phyloP scores from a whole-genome alignment of 257 asterid genomes.

The Dorcoceras hygrometricum region DNA sequence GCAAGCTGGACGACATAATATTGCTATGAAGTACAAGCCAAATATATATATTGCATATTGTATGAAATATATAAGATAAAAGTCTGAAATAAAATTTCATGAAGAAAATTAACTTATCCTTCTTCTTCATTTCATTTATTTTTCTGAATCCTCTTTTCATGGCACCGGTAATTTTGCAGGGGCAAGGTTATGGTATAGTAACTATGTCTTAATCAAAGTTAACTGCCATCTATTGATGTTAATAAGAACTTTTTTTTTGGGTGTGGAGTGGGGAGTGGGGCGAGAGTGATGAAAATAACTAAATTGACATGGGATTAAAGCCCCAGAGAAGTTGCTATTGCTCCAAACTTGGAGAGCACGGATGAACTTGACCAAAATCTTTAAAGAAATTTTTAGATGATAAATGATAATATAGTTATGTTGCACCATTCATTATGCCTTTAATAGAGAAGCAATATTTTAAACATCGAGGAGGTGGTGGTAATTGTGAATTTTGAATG shows the following conservation, averaged over 20 bases:
- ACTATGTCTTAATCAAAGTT: too few relatives aligned
- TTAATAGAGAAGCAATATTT: neutral
- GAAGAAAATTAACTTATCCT: too few relatives aligned
- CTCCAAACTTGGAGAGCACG: neutral
- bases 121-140: too few relatives aligned
- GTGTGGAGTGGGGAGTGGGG: too few relatives aligned
- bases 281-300: neutral
- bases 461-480: slow-evolving; percentile 5
- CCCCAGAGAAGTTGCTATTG: neutral
- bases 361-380: too few relatives aligned
- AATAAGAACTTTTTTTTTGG: too few relatives aligned
- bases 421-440: neutral
- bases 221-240: too few relatives aligned
- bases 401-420: neutral
- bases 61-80: neutral
- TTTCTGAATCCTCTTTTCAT: too few relatives aligned
- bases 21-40: slow-evolving; percentile 23
- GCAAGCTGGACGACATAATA: slow-evolving; percentile 70
- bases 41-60: neutral
- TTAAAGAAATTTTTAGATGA: neutral
- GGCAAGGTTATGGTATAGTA: too few relatives aligned
- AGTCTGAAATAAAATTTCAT: too few relatives aligned
- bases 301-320: neutral
- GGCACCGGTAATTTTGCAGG: too few relatives aligned
- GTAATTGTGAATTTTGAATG: neutral